Evolutionary conservation across 306 rosid species (phyloP), one percentile per base, ranked within the genome.

Genomic region (cucumber (Cucumis sativus)): DNA sequence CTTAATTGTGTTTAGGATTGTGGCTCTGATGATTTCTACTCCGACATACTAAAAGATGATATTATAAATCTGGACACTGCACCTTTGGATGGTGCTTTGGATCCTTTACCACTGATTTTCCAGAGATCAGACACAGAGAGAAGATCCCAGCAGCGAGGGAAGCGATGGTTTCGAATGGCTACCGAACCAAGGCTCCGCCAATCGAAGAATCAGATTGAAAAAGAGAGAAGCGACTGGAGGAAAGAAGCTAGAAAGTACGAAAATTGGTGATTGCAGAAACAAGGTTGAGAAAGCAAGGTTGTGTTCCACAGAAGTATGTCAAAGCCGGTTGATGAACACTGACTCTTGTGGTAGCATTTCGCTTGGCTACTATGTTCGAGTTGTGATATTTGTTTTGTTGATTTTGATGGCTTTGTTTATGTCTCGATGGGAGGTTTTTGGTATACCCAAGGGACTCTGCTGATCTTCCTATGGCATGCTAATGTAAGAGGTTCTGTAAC

Each of bases 141-240:
- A 55, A 35, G 39, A 18, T 18, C 45, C 11, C 52, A 55, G 64
- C 51, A 13, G n/a, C 0, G 78, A 74, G 6, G 17, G 2, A 2
- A 23, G 8, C 4, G 58, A 35, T 8, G 47, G 1, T 25, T 10
- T 57, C 49, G 78, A 74, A 55, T 74, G 45, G 65, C 78, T 35
- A 17, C 78, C 52, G 0, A 35, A 18, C 65, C 78, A 74, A 35
- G 78, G 78, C 33, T 47, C n/a, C 18, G 78, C 78, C 3, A 74
- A 74, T 57, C n/a, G 78, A 20, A 74, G 78, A 74, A 74, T 74
- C 65, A 55, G 63, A 11, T 74, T 74, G 78, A 52, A 39, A 33
- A 55, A 15, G 78, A 33, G 28, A 74, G 49, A 52, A 74, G 21
- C 12, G 16, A 35, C 6, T 8, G 25, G 30, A 54, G 30, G 3